Conservation (phyloP, 331 rosid species). For the Malus hybrid region DNA sequence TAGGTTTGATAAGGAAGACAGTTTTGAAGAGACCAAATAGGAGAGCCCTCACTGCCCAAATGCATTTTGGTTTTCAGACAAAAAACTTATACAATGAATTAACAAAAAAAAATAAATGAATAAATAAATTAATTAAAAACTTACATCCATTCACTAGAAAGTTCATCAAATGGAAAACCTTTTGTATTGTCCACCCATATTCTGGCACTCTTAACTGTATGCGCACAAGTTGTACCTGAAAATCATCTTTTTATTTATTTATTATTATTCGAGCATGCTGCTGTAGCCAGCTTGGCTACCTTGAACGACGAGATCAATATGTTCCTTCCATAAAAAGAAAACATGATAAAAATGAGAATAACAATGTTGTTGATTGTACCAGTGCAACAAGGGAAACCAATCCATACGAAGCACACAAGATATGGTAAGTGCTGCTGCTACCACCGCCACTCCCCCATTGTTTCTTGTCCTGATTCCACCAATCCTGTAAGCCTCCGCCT, state of each 20-base stretch:
- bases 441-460: constrained; percentile 27
- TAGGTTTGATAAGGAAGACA: constrained; percentile 48
- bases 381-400: constrained; percentile 48
- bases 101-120: neutral
- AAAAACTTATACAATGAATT: constrained; percentile 1
- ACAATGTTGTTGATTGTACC: constrained; percentile 16
- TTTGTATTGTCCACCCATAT: constrained; percentile 87
- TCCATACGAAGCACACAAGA: constrained; percentile 41
- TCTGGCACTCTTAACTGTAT: constrained; percentile 78
- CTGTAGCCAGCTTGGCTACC: too few species aligned
- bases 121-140: neutral
- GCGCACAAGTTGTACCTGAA: constrained; percentile 58
- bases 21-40: constrained; percentile 53
- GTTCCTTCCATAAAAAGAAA: neutral
- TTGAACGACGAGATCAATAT: too few species aligned
- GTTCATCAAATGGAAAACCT: constrained; percentile 84
- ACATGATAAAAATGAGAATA: neutral
- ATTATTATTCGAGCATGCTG: too few species aligned
- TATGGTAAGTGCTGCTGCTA: constrained; percentile 20
- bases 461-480: constrained; percentile 36
- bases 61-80: constrained; percentile 9
- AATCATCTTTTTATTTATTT: too few species aligned
- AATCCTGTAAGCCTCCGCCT: neutral
- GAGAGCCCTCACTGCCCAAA: constrained; percentile 62
- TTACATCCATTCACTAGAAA: constrained; percentile 71